phyloP scores from a whole-genome alignment of 2,329 filamentous ascomycete species.

The Aspergillus pseudoviridinutans region DNA sequence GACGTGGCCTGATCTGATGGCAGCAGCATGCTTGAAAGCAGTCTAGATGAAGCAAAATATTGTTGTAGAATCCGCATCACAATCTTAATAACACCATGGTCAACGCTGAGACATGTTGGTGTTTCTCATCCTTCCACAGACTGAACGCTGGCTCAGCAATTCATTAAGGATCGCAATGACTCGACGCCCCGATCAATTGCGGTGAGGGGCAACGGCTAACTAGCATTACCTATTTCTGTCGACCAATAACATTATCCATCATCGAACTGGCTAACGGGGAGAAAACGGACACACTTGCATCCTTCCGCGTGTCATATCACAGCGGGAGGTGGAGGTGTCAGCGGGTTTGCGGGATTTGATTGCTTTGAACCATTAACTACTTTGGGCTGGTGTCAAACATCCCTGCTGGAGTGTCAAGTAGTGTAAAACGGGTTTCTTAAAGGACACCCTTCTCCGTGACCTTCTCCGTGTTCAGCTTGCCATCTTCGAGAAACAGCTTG shows the following conservation, averaged over 20 bases:
- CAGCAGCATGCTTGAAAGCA: background rate
- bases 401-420: background rate
- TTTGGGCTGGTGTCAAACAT: background rate
- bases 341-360: too few relatives aligned
- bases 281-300: background rate
- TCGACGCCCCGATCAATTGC: background rate
- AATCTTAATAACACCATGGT: too few relatives aligned
- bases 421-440: background rate
- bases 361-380: background rate
- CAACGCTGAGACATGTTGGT: too few relatives aligned
- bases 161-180: too few relatives aligned
- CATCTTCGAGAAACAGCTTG: background rate
- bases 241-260: background rate
- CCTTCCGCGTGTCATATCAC: background rate
- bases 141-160: background rate
- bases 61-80: too few relatives aligned
- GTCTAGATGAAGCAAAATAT: background rate
- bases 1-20: background rate
- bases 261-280: background rate
- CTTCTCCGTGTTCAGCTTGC: background rate
- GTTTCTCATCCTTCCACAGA: background rate
- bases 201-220: background rate
- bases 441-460: background rate
- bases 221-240: background rate
- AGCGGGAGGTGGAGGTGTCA: too few relatives aligned